These are phyloP conservation scores for Ilex asprella DNA, from an alignment of 257 asterid species.

Conservation along the genomic window DNA sequence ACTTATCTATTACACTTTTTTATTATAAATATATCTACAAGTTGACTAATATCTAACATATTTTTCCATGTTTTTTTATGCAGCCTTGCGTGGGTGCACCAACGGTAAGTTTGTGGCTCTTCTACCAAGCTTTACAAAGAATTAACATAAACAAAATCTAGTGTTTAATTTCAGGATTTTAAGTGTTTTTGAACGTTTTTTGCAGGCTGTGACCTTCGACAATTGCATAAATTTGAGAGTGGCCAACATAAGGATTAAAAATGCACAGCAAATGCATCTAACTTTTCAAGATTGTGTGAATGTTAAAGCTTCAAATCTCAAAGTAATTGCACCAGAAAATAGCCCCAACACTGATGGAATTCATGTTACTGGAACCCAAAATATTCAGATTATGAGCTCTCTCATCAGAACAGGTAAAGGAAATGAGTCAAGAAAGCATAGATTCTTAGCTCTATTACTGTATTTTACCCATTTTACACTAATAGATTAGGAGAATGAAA, in stretches of 20 bases:
- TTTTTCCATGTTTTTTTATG: not conserved
- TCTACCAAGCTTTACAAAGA: too few species aligned
- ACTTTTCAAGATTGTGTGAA: conserved; percentile 34
- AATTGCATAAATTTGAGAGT: not conserved
- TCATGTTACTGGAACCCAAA: conserved; percentile 42
- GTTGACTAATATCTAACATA: not conserved
- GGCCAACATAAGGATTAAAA: not conserved
- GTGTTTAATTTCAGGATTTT: too few species aligned
- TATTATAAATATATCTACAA: not conserved
- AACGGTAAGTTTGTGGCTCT: not conserved
- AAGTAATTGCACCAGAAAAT: conserved; percentile 35
- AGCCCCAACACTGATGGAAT: conserved; percentile 74
- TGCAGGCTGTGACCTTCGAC: not conserved
- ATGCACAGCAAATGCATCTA: conserved; percentile 25
- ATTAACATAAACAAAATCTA: too few species aligned
- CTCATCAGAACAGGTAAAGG: conserved; percentile 34
- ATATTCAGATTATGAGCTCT: conserved; percentile 30
- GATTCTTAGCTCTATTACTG: not conserved
- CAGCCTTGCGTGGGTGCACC: conserved; percentile 2
- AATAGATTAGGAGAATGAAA: too few species aligned
- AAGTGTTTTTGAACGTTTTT: not conserved
- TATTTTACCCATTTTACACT: too few species aligned
- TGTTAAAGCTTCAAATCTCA: conserved; percentile 38
- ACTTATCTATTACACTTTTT: too few species aligned
- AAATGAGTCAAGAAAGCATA: not conserved